Conservation (phyloP, 441 rosid genomes). For the Gossypium gossypioides region DNA sequence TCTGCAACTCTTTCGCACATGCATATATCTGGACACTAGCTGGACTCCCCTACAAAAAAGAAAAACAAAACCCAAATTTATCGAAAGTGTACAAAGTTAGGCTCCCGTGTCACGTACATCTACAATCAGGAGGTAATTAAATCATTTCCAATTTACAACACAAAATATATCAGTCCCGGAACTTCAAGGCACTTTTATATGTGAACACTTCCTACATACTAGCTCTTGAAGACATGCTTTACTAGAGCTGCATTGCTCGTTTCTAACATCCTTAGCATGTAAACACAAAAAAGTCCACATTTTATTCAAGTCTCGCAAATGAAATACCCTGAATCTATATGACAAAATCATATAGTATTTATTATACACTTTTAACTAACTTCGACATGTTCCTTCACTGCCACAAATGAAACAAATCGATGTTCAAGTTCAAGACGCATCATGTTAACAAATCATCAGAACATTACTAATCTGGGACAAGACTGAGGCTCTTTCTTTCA, state of each 20-base stretch:
- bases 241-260: background rate
- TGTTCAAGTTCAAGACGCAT: background rate
- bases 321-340: background rate
- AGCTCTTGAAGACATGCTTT: background rate
- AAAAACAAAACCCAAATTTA: background rate
- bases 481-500: background rate
- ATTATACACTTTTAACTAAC: background rate
- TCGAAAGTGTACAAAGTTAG: background rate
- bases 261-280: background rate
- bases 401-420: background rate
- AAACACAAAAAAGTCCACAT: background rate
- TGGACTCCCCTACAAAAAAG: constrained; percentile 62
- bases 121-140: background rate
- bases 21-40: constrained; percentile 83
- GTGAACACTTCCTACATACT: background rate
- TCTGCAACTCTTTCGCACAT: constrained; percentile 51
- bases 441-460: background rate
- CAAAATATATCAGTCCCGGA: background rate
- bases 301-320: background rate
- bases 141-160: background rate
- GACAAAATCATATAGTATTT: background rate
- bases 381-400: background rate
- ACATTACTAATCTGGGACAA: background rate
- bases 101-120: background rate
- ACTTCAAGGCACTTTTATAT: background rate